Base-by-base conservation (phyloP, 2,329 filamentous ascomycete species). In the Cytospora piceicola region DNA sequence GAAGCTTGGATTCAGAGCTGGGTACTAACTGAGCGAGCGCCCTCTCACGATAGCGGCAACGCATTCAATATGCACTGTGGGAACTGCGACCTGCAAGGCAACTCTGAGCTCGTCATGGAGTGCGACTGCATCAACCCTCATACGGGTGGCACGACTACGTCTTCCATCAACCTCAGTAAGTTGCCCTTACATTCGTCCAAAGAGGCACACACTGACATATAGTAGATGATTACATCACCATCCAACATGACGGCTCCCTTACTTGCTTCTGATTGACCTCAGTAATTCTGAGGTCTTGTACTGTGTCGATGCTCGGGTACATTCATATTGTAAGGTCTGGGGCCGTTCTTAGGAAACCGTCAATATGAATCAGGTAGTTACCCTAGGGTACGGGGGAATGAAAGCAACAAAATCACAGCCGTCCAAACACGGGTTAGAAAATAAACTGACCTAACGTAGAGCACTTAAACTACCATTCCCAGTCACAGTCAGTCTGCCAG, bases 151-250 rank as follows among this genome's bases (percentile, higher is more conserved):
- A 57, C 8, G 27, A 63, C 61, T 20, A 30, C 2, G 14, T 63
- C 61, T 4, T 63, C 61, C 3, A 29, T 63, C 22, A 24, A 63
- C 7, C 61, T 63, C 17, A 22, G 61, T 57, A 14, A 30, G 61
- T 9, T 49, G 5, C n/a, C 12, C 8, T 2, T 14, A 49, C 39
- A 42, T 20, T 7, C 20, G 9, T 24, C 12, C n/a, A 22, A 49
- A 6, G 8, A n/a, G 8, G 24, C 2, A n/a, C 17, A 4, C 15
- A 49, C n/a, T 29, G 17, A 3, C 22, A 2, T 22, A n/a, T 9
- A 8, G 14, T 15, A 61, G 59, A 61, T 22, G 34, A 54, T 46
- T 6, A 34, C 2, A 54, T 61, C 51, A 32, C 0, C 17, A 53
- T 29, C 24, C 22, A 34, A 5, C 24, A 46, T 17, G 12, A 34